These are phyloP conservation scores for Umbelopsis sp. DNA, from an alignment of 192 early-diverging fungal genomes.

Conservation along the genomic window DNA sequence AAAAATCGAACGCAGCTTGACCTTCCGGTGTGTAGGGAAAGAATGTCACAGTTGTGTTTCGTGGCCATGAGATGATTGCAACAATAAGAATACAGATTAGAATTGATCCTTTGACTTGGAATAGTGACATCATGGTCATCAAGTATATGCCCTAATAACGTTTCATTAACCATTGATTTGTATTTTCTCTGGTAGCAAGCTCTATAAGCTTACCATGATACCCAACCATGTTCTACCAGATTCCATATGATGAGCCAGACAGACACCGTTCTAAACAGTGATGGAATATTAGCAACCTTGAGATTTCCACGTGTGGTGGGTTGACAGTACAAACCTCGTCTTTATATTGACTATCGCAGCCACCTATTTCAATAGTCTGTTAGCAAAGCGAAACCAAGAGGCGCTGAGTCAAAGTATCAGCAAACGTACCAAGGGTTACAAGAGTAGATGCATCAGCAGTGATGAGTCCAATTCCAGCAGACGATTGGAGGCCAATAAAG, in stretches of 20 bases:
- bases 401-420: too few relatives aligned
- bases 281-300: background rate
- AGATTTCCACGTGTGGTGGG: background rate
- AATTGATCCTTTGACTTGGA: slow-evolving; percentile 69
- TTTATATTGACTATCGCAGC: background rate
- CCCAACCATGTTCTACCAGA: slow-evolving; percentile 59
- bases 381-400: background rate
- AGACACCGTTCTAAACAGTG: slow-evolving; percentile 54
- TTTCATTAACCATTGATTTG: too few relatives aligned
- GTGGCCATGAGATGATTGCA: slow-evolving; percentile 76
- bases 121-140: slow-evolving; percentile 53
- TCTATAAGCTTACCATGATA: slow-evolving; percentile 23
- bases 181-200: too few relatives aligned
- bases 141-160: slow-evolving; percentile 28
- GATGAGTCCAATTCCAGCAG: slow-evolving; percentile 80
- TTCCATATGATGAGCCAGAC: slow-evolving; percentile 64
- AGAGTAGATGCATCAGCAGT: slow-evolving; percentile 61
- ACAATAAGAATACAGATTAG: slow-evolving; percentile 71
- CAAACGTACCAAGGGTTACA: slow-evolving; percentile 59
- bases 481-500: slow-evolving; percentile 80
- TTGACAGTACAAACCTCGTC: background rate
- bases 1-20: slow-evolving; percentile 65
- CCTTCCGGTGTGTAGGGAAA: slow-evolving; percentile 69
- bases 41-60: slow-evolving; percentile 68
- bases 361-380: background rate